phyloP scores from a whole-genome alignment of 192 early-diverging fungal species.

The Coemansia sp. region DNA sequence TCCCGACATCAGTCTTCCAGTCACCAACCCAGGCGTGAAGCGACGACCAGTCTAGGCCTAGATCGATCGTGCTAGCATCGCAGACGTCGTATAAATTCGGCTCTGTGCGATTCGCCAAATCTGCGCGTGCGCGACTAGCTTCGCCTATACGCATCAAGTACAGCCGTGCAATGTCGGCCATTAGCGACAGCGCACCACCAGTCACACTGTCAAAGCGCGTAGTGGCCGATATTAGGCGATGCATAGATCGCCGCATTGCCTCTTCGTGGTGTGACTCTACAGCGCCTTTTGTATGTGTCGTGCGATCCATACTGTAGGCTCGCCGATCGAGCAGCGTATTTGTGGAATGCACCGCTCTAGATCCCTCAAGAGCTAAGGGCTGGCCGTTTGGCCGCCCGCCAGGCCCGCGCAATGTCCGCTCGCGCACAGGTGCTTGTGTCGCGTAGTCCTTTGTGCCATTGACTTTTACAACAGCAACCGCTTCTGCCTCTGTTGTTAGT shows the following conservation, averaged over 20 bases:
- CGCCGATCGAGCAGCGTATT: constrained; percentile 34
- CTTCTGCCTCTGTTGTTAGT: neutral
- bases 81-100: constrained; percentile 40
- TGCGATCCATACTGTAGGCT: constrained; percentile 8
- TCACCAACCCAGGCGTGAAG: constrained; percentile 33
- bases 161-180: constrained; percentile 43
- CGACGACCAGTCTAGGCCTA: constrained; percentile 31
- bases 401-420: neutral
- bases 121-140: constrained; percentile 43
- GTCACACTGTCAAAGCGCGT: constrained; percentile 47
- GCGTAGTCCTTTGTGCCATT: neutral
- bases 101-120: constrained; percentile 41
- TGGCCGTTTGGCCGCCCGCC: neutral
- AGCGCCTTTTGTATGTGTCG: constrained; percentile 7
- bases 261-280: constrained; percentile 34
- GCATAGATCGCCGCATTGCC: constrained; percentile 47
- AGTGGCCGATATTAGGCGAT: constrained; percentile 46
- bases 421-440: neutral
- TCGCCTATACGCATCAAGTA: constrained; percentile 52
- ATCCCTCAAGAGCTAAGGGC: neutral
- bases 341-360: constrained; percentile 4
- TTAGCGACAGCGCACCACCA: constrained; percentile 29
- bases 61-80: constrained; percentile 25
- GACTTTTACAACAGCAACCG: neutral
- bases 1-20: constrained; percentile 39